Evolutionary conservation across 306 rosid species (phyloP).

Genomic region (Pachyrhizus erosus): DNA sequence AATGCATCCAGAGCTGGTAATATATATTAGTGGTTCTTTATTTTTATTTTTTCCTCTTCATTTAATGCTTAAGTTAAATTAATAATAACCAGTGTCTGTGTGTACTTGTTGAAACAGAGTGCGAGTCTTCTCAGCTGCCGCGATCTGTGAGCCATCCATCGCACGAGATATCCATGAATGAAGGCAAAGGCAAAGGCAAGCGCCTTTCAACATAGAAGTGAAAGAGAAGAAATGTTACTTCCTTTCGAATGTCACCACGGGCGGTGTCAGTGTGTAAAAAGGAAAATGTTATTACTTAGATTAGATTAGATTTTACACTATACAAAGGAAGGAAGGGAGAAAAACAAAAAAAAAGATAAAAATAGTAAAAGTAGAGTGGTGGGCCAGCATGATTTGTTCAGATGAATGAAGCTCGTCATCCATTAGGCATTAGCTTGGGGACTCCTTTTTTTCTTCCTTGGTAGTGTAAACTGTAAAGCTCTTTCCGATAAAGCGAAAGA

Average conservation of each 20-base stretch:
- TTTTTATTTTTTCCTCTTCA: background rate
- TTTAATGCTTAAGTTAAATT: background rate
- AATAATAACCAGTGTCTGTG: too few relatives aligned
- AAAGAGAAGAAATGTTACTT: background rate
- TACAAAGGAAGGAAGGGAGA: background rate
- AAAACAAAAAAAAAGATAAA: background rate
- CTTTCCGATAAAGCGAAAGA: conserved; percentile 54
- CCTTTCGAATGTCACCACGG: background rate
- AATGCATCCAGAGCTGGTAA: conserved; percentile 74
- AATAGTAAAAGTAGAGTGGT: conserved; percentile 29
- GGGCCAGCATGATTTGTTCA: conserved; percentile 18
- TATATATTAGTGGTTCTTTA: background rate
- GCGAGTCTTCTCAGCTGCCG: conserved; percentile 62
- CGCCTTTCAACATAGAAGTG: background rate
- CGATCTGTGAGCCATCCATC: conserved; percentile 67
- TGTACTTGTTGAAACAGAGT: conserved; percentile 47
- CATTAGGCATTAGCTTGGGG: conserved; percentile 30
- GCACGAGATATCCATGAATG: conserved; percentile 53
- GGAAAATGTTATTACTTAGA: background rate
- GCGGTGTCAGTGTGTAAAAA: conserved; percentile 48
- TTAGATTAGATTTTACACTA: conserved; percentile 31
- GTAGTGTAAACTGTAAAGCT: conserved; percentile 56
- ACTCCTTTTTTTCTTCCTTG: conserved; percentile 10
- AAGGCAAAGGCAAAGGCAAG: conserved; percentile 47
- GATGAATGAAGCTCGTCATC: conserved; percentile 33